These are phyloP conservation scores for Ambrosiella xylebori DNA, from an alignment of 2,329 filamentous ascomycete species.

Conservation along the genomic window DNA sequence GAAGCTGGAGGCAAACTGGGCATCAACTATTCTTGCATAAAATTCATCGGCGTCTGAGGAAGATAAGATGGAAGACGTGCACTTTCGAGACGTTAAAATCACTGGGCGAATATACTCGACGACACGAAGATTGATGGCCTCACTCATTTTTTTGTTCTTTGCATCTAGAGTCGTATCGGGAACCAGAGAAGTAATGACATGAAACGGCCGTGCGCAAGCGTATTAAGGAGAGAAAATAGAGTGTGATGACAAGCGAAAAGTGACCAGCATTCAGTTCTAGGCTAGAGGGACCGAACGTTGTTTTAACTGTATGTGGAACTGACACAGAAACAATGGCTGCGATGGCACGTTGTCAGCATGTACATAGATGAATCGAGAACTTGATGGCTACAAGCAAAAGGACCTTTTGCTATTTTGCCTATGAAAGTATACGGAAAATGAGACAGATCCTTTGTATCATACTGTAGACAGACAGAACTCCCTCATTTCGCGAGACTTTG, in stretches of 20 bases:
- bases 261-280: neutral
- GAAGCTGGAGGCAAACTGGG: neutral
- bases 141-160: neutral
- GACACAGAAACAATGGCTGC: no score
- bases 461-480: neutral
- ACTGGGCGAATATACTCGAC: neutral
- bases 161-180: constrained; percentile 1
- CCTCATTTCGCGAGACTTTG: neutral
- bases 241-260: neutral
- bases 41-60: neutral
- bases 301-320: neutral
- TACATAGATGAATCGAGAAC: neutral
- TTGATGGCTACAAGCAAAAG: neutral
- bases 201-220: constrained; percentile 6
- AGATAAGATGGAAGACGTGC: neutral
- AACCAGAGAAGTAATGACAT: constrained; percentile 3
- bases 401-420: no score
- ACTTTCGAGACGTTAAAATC: neutral
- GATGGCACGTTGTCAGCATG: neutral
- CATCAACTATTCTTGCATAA: neutral
- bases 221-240: constrained; percentile 1
- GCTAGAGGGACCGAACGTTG: neutral
- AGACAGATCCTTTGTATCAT: no score
- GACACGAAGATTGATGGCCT: neutral
- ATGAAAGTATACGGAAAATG: no score